phyloP scores from a whole-genome alignment of 805 yeast genomes.

The Cyberlindnera americana region DNA sequence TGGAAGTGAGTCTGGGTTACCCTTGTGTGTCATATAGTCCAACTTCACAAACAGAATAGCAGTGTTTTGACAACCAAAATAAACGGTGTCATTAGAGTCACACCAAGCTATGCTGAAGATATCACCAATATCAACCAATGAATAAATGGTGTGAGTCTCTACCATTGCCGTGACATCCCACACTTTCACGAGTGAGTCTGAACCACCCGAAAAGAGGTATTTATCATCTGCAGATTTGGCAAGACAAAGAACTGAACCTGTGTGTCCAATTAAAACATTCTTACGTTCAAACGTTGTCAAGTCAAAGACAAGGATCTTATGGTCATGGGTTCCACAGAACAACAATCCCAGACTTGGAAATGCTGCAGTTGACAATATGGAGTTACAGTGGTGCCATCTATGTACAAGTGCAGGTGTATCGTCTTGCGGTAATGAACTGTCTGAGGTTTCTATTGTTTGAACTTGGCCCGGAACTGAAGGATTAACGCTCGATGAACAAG shows the following conservation, averaged over 20 bases:
- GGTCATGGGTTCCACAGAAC: conserved; percentile 90
- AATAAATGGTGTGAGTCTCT: conserved; percentile 71
- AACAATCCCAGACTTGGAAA: conserved; percentile 55
- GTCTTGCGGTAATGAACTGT: not conserved
- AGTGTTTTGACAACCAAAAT: conserved; percentile 92
- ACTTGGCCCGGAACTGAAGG: not conserved
- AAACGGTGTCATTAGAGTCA: conserved; percentile 53
- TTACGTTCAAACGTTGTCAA: conserved; percentile 57
- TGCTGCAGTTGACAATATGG: conserved; percentile 68
- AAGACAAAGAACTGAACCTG: conserved; percentile 73
- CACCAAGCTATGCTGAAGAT: conserved; percentile 80
- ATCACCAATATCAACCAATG: conserved; percentile 88
- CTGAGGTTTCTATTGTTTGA: not conserved
- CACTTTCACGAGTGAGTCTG: conserved; percentile 83
- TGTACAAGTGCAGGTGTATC: conserved; percentile 44
- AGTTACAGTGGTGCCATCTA: conserved; percentile 69
- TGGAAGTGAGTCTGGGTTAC: conserved; percentile 42
- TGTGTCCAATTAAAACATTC: conserved; percentile 54
- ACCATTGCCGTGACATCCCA: conserved; percentile 59
- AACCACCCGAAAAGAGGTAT: conserved; percentile 76
- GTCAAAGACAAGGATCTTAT: conserved; percentile 70
- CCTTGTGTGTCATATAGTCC: conserved; percentile 25
- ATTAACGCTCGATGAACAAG: not conserved
- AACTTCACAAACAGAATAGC: conserved; percentile 68
- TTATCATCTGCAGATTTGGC: conserved; percentile 50